Conservation (phyloP, 495 filamentous ascomycete species). For the Tuber melanosporum region DNA sequence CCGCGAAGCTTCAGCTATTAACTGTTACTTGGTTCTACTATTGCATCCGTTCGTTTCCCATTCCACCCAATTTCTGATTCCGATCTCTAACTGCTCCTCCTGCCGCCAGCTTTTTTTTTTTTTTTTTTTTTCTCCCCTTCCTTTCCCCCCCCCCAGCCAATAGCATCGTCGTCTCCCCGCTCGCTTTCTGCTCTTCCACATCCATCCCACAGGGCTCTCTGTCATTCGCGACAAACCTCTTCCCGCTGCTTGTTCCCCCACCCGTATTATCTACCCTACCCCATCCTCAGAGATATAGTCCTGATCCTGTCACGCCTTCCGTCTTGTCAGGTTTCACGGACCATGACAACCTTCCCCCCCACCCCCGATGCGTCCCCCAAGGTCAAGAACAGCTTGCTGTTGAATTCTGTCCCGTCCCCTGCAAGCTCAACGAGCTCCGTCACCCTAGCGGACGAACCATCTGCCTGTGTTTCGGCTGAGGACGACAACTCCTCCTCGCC, state of each 20-base stretch:
- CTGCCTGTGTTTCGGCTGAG: constrained; percentile 19
- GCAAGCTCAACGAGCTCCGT: constrained; percentile 26
- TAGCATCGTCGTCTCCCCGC: constrained; percentile 3
- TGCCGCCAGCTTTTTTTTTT: background rate
- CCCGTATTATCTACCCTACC: background rate
- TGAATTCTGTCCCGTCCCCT: constrained; percentile 26
- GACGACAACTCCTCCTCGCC: constrained; percentile 16
- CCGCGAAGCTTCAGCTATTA: background rate
- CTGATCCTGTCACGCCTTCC: background rate
- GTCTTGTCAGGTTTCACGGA: constrained; percentile 6
- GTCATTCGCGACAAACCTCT: constrained; percentile 2
- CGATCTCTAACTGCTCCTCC: constrained; percentile 4
- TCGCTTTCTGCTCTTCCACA: background rate
- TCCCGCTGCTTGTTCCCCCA: background rate
- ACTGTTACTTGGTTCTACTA: background rate
- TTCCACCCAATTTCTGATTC: background rate
- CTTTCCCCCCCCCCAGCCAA: background rate
- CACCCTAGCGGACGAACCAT: constrained; percentile 33
- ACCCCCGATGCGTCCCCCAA: constrained; percentile 36
- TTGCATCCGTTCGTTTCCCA: background rate
- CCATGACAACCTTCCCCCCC: constrained; percentile 34
- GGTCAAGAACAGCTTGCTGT: constrained; percentile 28
- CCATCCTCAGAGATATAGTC: background rate
- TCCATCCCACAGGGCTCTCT: background rate
- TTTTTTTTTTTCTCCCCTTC: background rate